Percentiles rank a stretch among this genome's conserved stretches.
phyloP scores from a whole-genome alignment of 2,329 filamentous ascomycete species.

The Fusarium coffeatum region DNA sequence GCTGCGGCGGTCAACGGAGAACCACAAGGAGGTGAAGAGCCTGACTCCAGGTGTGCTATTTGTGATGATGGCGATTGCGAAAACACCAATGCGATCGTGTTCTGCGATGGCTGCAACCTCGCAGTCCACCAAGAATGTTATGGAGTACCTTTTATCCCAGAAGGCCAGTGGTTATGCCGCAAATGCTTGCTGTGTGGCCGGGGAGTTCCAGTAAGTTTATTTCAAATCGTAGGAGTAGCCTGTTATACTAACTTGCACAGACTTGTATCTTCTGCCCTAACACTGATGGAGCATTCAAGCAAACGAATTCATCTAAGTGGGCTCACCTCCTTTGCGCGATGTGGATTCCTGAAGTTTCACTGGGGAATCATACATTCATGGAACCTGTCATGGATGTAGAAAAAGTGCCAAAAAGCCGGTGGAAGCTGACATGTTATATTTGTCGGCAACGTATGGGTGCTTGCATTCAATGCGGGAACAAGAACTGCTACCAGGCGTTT shows the following conservation, averaged over 20 bases:
- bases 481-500: slow-evolving; percentile 95
- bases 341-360: slow-evolving; percentile 97
- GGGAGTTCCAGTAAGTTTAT: slow-evolving; percentile 77
- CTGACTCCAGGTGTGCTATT: slow-evolving; percentile 96
- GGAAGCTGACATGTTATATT: slow-evolving; percentile 95
- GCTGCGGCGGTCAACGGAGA: slow-evolving; percentile 96
- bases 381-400: slow-evolving; percentile 98
- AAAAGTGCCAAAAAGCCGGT: slow-evolving; percentile 93
- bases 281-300: slow-evolving; percentile 97
- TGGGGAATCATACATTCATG: slow-evolving; percentile 97
- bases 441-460: slow-evolving; percentile 98
- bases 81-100: slow-evolving; percentile 98
- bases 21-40: slow-evolving; percentile 84
- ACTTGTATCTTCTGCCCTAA: slow-evolving; percentile 99
- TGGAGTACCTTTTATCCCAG: slow-evolving; percentile 96
- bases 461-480: slow-evolving; percentile 98
- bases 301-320: slow-evolving; percentile 96
- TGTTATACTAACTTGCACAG: slow-evolving; percentile 53
- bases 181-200: slow-evolving; percentile 96
- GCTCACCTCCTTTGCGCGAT: slow-evolving; percentile 95
- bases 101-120: slow-evolving; percentile 97
- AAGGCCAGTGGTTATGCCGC: slow-evolving; percentile 97
- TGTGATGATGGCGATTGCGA: slow-evolving; percentile 99
- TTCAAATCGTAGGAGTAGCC: background rate
- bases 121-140: slow-evolving; percentile 99